phyloP scores from a whole-genome alignment of 225 moss, liverwort and hornwort species.

The Polytrichum commune region DNA sequence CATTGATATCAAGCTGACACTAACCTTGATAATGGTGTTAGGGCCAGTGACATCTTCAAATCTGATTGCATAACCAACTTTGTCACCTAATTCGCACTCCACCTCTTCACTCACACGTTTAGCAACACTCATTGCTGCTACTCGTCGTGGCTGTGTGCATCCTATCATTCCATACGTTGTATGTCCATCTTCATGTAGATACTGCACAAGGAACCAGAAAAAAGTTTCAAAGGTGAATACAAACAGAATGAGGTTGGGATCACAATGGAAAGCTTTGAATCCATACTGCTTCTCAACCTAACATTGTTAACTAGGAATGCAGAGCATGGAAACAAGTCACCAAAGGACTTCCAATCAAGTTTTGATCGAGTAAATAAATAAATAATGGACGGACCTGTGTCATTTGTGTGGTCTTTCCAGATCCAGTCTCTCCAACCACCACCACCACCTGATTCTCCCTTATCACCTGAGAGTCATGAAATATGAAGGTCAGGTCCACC shows the following conservation, averaged over 20 bases:
- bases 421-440: conserved; percentile 99
- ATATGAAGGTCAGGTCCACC: no score
- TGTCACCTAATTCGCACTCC: conserved; percentile 93
- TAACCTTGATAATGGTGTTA: conserved; percentile 94
- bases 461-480: conserved; percentile 48
- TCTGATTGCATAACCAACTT: conserved; percentile 99
- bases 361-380: neutral
- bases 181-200: conserved; percentile 95
- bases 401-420: conserved; percentile 98
- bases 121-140: conserved; percentile 99
- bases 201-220: conserved; percentile 38
- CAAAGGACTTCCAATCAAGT: no score
- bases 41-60: conserved; percentile 99
- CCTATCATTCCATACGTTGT: conserved; percentile 96
- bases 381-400: conserved; percentile 57
- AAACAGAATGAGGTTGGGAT: no score
- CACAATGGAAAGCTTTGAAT: no score
- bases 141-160: conserved; percentile 96
- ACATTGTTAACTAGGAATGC: no score
- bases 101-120: conserved; percentile 99
- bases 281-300: no score
- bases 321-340: no score
- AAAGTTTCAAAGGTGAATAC: no score
- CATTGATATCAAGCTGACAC: neutral
- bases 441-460: conserved; percentile 96